Percentiles rank a stretch among this genome's conserved stretches.
Conservation (phyloP, 768 basidiomycete genomes). For the Suillus paluster region DNA sequence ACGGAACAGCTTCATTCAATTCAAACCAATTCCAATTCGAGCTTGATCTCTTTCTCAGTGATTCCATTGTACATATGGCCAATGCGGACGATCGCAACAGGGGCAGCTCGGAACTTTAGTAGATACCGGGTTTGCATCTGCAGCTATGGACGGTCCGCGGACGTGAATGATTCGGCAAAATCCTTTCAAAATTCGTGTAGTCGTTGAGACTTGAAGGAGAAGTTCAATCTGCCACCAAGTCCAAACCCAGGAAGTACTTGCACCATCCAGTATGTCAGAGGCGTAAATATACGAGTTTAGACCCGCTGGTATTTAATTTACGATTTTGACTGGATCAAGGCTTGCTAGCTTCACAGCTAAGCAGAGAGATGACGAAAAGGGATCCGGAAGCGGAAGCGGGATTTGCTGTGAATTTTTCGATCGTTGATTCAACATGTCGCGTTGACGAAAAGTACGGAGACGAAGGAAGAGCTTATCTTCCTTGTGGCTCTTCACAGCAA, state of each 20-base stretch:
- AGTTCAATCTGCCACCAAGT: not conserved
- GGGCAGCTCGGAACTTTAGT: not conserved
- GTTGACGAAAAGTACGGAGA: not conserved
- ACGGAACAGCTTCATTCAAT: not conserved
- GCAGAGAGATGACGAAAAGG: not conserved
- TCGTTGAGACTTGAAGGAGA: not conserved
- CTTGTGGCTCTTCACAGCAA: too few species aligned
- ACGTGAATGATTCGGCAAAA: not conserved
- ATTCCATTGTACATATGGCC: not conserved
- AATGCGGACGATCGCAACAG: not conserved
- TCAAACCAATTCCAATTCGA: not conserved
- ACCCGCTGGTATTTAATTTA: slow-evolving; percentile 2
- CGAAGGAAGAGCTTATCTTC: too few species aligned
- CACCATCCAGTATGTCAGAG: not conserved
- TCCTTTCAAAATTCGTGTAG: not conserved
- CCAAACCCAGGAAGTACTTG: not conserved
- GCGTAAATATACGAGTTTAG: not conserved
- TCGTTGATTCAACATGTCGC: not conserved
- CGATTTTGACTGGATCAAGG: not conserved
- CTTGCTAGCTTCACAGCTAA: not conserved
- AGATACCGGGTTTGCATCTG: slow-evolving; percentile 1
- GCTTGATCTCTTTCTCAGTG: not conserved
- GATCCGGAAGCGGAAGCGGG: not conserved
- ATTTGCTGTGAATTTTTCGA: not conserved
- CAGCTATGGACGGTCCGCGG: not conserved